These are phyloP conservation scores for Rutstroemia sp. DNA, from an alignment of 2,329 filamentous ascomycete genomes.

Conservation along the genomic window DNA sequence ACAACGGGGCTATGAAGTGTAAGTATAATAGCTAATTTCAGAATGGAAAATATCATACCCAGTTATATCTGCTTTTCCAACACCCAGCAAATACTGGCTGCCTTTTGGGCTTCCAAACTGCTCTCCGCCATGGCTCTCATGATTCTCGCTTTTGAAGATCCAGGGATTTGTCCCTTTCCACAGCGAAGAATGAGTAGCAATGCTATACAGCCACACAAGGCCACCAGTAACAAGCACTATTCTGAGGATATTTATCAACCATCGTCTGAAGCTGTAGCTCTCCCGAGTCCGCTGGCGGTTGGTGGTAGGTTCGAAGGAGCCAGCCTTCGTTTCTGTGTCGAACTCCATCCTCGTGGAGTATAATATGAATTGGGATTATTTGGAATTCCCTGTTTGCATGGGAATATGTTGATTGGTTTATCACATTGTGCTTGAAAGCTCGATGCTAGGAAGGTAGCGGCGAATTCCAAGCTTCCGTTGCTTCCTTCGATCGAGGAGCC, in stretches of 20 bases:
- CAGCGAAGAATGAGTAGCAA: not conserved
- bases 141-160: slow-evolving; percentile 2
- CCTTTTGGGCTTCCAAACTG: slow-evolving; percentile 12
- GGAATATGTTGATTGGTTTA: not conserved
- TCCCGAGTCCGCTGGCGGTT: not conserved
- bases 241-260: not conserved
- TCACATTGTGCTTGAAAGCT: slow-evolving; percentile 4
- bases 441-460: not conserved
- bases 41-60: slow-evolving; percentile 40
- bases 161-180: slow-evolving; percentile 3
- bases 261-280: not conserved
- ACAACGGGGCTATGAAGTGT: slow-evolving; percentile 59
- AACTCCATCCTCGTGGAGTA: not conserved
- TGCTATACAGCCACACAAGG: not conserved
- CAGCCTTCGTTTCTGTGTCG: slow-evolving; percentile 1
- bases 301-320: not conserved
- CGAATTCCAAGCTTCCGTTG: not conserved
- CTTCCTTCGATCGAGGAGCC: not conserved
- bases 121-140: not conserved
- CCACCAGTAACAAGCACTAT: not conserved
- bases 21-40: slow-evolving; percentile 11
- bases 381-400: not conserved
- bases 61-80: slow-evolving; percentile 67
- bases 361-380: too few species aligned
- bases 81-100: slow-evolving; percentile 52